These are phyloP conservation scores for Monilinia fructicola DNA, from an alignment of 2,329 filamentous ascomycete species.

Conservation along the genomic window DNA sequence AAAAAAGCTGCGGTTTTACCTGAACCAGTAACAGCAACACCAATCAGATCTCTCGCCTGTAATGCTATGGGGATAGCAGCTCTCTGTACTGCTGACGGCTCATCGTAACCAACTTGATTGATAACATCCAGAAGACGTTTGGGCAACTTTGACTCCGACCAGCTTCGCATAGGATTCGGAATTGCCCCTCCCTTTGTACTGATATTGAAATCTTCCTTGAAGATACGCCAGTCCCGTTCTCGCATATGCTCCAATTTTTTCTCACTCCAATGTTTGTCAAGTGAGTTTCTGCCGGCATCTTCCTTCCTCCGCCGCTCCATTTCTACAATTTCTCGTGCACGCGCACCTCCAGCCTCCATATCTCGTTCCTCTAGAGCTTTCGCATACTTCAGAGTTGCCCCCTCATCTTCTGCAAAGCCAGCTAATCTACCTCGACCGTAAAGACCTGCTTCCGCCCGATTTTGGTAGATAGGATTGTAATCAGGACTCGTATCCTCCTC, in stretches of 20 bases:
- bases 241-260: conserved; percentile 93
- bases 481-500: conserved; percentile 88
- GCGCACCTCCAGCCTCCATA: conserved; percentile 68
- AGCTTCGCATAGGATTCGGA: conserved; percentile 94
- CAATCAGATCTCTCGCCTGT: conserved; percentile 92
- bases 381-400: conserved; percentile 57
- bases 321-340: conserved; percentile 78
- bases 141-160: conserved; percentile 82
- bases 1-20: conserved; percentile 97
- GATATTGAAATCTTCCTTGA: conserved; percentile 99
- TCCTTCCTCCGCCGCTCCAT: conserved; percentile 79
- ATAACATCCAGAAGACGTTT: conserved; percentile 77
- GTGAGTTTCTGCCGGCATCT: conserved; percentile 67
- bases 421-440: conserved; percentile 67
- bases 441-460: conserved; percentile 65
- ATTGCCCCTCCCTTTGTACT: conserved; percentile 87
- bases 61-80: conserved; percentile 94
- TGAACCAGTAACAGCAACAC: conserved; percentile 95
- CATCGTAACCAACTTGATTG: conserved; percentile 80
- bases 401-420: conserved; percentile 62
- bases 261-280: conserved; percentile 94
- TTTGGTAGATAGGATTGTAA: conserved; percentile 78
- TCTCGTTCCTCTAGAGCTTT: conserved; percentile 74
- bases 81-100: conserved; percentile 88
- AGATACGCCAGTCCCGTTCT: conserved; percentile 97